These are phyloP conservation scores for Kazachstania psychrophila DNA, from an alignment of 805 yeast species.

Conservation along the genomic window DNA sequence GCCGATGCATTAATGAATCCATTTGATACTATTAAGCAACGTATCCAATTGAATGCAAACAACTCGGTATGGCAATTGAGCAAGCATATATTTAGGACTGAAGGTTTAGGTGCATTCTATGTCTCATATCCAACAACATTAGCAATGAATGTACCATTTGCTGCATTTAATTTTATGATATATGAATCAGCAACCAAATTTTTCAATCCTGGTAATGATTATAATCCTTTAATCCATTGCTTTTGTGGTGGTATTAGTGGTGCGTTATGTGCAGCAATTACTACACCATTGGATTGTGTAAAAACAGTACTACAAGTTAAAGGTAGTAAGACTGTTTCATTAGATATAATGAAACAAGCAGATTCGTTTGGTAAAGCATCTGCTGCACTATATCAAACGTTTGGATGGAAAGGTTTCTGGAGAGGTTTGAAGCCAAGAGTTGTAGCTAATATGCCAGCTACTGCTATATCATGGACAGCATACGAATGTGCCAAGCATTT, in stretches of 20 bases:
- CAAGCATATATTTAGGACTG: slow-evolving; percentile 42
- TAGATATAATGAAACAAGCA: slow-evolving; percentile 37
- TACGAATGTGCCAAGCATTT: slow-evolving; percentile 86
- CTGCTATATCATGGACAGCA: slow-evolving; percentile 96
- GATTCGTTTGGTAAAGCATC: slow-evolving; percentile 68
- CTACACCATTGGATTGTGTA: slow-evolving; percentile 90
- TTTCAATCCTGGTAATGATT: slow-evolving; percentile 65
- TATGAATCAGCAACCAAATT: slow-evolving; percentile 76
- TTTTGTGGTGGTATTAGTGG: slow-evolving; percentile 91
- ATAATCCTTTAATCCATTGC: slow-evolving; percentile 89
- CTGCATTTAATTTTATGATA: slow-evolving; percentile 86
- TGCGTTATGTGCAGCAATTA: slow-evolving; percentile 86
- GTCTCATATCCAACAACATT: slow-evolving; percentile 91
- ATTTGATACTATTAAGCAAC: slow-evolving; percentile 87
- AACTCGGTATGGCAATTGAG: slow-evolving; percentile 22
- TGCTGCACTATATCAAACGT: slow-evolving; percentile 47
- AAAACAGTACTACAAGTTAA: slow-evolving; percentile 87
- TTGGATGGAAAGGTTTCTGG: slow-evolving; percentile 59
- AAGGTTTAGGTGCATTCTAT: slow-evolving; percentile 76
- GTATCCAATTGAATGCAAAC: slow-evolving; percentile 63
- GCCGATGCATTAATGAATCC: slow-evolving; percentile 97
- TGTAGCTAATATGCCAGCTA: slow-evolving; percentile 86
- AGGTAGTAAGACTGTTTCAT: slow-evolving; percentile 39
- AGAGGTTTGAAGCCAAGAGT: slow-evolving; percentile 88
- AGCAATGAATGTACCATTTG: slow-evolving; percentile 86